Conservation (phyloP, 164 flowering plant genomes). For the Vitis rupestris region DNA sequence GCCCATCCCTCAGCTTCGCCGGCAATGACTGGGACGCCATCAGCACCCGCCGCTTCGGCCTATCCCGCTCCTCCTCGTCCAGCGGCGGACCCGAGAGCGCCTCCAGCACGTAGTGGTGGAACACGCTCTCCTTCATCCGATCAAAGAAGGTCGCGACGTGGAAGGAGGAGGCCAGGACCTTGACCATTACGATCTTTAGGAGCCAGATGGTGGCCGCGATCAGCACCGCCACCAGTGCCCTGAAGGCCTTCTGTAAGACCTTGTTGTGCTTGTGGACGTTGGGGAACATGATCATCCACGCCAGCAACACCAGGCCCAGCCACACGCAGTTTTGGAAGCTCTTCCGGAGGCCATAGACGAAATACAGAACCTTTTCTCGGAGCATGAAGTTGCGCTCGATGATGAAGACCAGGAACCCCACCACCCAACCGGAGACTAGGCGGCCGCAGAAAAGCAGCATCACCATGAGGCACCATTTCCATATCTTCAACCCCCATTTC, state of each 20-base stretch:
- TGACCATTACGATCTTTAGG: conserved; percentile 35
- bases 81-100: conserved; percentile 39
- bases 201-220: conserved; percentile 30
- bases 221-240: conserved; percentile 14
- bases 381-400: conserved; percentile 52
- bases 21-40: conserved; percentile 13
- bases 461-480: conserved; percentile 49
- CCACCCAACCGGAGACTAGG: conserved; percentile 36
- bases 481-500: conserved; percentile 27
- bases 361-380: conserved; percentile 42
- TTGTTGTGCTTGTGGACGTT: conserved; percentile 21
- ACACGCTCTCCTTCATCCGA: conserved; percentile 49
- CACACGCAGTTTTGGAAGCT: conserved; percentile 43
- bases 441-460: conserved; percentile 43
- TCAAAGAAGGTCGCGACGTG: conserved; percentile 49
- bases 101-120: conserved; percentile 39
- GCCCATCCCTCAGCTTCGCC: conserved; percentile 9
- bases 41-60: not conserved
- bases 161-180: conserved; percentile 44
- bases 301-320: conserved; percentile 37
- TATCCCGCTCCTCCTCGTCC: conserved; percentile 3
- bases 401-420: conserved; percentile 34
- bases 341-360: conserved; percentile 44
- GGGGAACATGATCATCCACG: conserved; percentile 40
- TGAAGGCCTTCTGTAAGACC: conserved; percentile 17